Conservation (phyloP, 1,284 basidiomycete species). For the Moniliella sp. region DNA sequence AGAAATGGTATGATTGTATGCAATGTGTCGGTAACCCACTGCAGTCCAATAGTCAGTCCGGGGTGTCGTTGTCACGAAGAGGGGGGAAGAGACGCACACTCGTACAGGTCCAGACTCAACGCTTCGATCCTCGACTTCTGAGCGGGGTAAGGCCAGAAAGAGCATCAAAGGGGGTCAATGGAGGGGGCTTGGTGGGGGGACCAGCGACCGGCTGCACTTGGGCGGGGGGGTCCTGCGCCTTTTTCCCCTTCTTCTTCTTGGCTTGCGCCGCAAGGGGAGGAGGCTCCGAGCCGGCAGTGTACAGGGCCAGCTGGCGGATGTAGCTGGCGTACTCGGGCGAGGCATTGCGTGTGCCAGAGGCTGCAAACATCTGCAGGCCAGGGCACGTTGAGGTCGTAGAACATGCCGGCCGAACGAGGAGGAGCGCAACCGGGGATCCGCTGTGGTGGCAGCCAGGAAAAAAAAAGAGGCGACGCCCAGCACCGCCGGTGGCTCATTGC, state of each 20-base stretch:
- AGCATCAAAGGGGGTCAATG: background rate
- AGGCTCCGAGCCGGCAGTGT: constrained; percentile 1
- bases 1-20: constrained; percentile 20
- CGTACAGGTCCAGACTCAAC: constrained; percentile 6
- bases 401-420: no score
- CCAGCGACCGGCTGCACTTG: background rate
- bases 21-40: constrained; percentile 17
- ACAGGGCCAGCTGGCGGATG: constrained; percentile 1
- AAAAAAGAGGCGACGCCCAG: no score
- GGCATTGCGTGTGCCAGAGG: background rate
- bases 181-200: background rate
- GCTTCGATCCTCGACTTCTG: constrained; percentile 4
- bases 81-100: constrained; percentile 4
- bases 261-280: background rate
- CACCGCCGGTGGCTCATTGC: no score
- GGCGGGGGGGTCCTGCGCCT: background rate
- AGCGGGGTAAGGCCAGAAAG: constrained; percentile 2
- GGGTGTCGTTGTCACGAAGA: background rate
- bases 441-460: no score
- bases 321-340: background rate
- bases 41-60: background rate
- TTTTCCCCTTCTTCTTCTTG: constrained; percentile 11
- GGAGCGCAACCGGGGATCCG: no score
- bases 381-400: constrained; percentile 19
- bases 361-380: constrained; percentile 6